Conservation (phyloP, 208 protist genomes). For the Trypanosoma congolense region DNA sequence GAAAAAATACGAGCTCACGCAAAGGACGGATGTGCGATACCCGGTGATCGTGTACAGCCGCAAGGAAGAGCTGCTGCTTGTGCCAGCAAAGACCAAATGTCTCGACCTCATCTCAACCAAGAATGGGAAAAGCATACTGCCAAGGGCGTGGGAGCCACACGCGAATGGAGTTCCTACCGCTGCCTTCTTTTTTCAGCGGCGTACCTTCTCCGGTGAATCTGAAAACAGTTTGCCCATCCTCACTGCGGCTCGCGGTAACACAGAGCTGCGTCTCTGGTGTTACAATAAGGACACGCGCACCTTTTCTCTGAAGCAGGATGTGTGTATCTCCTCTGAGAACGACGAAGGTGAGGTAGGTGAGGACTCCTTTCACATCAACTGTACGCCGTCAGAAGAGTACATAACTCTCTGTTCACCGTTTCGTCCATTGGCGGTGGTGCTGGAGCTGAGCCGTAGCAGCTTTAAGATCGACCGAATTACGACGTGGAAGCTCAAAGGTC, state of each 20-base stretch:
- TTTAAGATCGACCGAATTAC: slow-evolving; percentile 78
- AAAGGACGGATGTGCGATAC: slow-evolving; percentile 57
- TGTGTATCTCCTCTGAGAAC: slow-evolving; percentile 48
- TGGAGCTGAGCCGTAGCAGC: slow-evolving; percentile 67
- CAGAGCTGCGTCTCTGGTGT: slow-evolving; percentile 79
- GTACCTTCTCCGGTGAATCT: slow-evolving; percentile 47
- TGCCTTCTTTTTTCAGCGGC: slow-evolving; percentile 75
- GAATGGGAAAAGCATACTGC: slow-evolving; percentile 54
- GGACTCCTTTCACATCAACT: slow-evolving; percentile 53
- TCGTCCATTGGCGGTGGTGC: slow-evolving; percentile 58
- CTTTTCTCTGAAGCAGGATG: slow-evolving; percentile 79
- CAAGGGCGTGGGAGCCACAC: slow-evolving; percentile 82
- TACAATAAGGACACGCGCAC: slow-evolving; percentile 60
- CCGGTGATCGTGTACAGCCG: slow-evolving; percentile 66
- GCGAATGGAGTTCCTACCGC: slow-evolving; percentile 61
- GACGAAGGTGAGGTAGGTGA: slow-evolving; percentile 11
- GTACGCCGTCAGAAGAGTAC: slow-evolving; percentile 83
- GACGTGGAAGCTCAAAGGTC: slow-evolving; percentile 68
- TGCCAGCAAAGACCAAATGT: slow-evolving; percentile 64
- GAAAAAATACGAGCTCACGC: slow-evolving; percentile 34
- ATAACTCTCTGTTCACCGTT: slow-evolving; percentile 74
- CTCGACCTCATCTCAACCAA: slow-evolving; percentile 70
- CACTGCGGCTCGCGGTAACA: slow-evolving; percentile 73
- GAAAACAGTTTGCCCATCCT: slow-evolving; percentile 56
- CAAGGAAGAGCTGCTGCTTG: slow-evolving; percentile 47